Percentiles rank a stretch among this genome's conserved stretches.
These are phyloP conservation scores for Tolypocladium nubicola DNA, from an alignment of 2,329 filamentous ascomycete genomes.

Conservation along the genomic window DNA sequence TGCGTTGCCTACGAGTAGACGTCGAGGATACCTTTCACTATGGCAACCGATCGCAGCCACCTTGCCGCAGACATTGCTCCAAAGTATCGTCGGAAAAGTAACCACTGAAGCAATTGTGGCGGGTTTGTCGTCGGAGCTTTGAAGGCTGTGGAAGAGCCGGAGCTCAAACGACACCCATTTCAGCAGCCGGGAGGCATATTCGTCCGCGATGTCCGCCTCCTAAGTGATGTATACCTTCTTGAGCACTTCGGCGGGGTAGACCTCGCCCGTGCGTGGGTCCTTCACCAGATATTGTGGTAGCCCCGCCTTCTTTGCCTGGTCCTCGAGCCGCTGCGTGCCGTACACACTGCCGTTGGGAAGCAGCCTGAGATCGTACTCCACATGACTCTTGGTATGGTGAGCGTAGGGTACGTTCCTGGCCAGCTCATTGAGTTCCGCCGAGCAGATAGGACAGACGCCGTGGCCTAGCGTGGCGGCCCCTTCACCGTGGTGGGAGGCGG, in stretches of 20 bases:
- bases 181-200: background rate
- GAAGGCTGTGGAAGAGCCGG: background rate
- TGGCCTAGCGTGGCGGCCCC: conserved; percentile 43
- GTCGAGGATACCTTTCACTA: background rate
- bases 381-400: conserved; percentile 86
- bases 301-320: conserved; percentile 71
- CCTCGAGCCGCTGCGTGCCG: conserved; percentile 60
- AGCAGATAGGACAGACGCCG: conserved; percentile 89
- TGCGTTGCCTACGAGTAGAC: background rate
- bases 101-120: background rate
- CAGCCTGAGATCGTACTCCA: conserved; percentile 77
- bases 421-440: conserved; percentile 85
- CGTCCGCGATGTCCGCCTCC: conserved; percentile 1
- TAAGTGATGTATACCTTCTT: conserved; percentile 90
- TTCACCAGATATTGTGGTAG: conserved; percentile 56
- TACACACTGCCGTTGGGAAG: conserved; percentile 84
- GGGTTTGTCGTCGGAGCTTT: background rate
- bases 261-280: conserved; percentile 66
- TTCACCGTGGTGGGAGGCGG: conserved; percentile 30
- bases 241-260: conserved; percentile 50
- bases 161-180: background rate
- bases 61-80: background rate
- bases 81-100: background rate
- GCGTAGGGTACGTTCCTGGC: conserved; percentile 86
- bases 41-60: no score